Evolutionary conservation across 2,329 filamentous ascomycete species (phyloP), one percentile per base, ranked within the genome.

Genomic region (Aspergillus carbonarius): DNA sequence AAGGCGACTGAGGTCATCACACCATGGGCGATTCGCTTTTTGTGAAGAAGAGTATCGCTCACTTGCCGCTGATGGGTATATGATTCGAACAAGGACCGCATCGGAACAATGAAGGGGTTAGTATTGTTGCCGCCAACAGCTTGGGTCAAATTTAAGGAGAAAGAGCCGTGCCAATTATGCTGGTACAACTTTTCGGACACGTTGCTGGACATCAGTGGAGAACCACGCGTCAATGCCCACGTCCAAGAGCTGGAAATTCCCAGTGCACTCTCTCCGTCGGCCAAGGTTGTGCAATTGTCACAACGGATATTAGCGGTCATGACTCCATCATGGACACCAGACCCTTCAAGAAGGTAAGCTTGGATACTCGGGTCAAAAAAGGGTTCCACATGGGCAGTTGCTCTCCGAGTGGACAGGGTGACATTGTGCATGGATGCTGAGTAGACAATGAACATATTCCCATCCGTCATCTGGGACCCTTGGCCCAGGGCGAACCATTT

Each of bases 371-470:
- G 67, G 55, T 72, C 74, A 71, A 82, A 81, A 27, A 72, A 50
- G 0, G 86, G 86, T 74, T 77, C 72, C 39, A 69, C 60, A 61
- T 87, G 76, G 9, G 78, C 78, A 1, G 66, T 73, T 39, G 81
- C 83, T 4, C 70, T 66, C 20, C 87, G 82, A 2, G 85, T 79
- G 61, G 85, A 88, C 52, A 88, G 69, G 1, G 86, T 89, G 25
- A 88, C 78, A 67, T 88, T 88, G 60, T 82, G 81, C 17, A 48
- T 55, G 18, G 63, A 4, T 64, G 86, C 80, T 49, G 82, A 73
- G 71, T 88, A 89, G 64, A 88, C 77, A 67, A 89, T 63, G 69
- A 89, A 87, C 60, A 88, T 85, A 68, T 85, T 82, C 56, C 85
- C 72, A 32, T 79, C 82, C 12, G 69, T 42, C 86, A 89, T 89